Percentiles rank a stretch among this genome's conserved stretches.
Evolutionary conservation across 2,329 filamentous ascomycete species (phyloP).

Genomic region (Exophiala sideris): DNA sequence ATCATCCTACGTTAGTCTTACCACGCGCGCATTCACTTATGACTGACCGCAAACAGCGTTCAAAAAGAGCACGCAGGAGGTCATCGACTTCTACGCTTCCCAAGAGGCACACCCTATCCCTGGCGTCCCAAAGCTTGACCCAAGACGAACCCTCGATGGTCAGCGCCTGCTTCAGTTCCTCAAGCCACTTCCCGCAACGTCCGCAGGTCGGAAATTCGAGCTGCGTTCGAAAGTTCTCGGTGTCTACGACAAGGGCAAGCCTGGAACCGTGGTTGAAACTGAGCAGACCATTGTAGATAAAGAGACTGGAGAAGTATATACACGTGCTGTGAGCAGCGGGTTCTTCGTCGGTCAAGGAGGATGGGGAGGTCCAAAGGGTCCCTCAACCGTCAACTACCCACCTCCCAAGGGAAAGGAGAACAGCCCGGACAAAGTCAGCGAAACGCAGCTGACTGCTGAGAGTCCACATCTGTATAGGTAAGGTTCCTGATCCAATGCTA

Average conservation of each 20-base stretch:
- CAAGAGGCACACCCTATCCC: slow-evolving; percentile 67
- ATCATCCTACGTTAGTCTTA: slow-evolving; percentile 66
- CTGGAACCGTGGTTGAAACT: slow-evolving; percentile 76
- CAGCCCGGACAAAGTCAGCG: slow-evolving; percentile 66
- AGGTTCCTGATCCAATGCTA: slow-evolving; percentile 15
- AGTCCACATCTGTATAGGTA: slow-evolving; percentile 71
- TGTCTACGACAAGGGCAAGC: slow-evolving; percentile 85
- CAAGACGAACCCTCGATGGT: slow-evolving; percentile 72
- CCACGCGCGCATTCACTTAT: not conserved
- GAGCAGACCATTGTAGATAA: slow-evolving; percentile 74
- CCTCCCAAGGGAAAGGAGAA: slow-evolving; percentile 62
- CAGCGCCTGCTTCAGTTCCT: slow-evolving; percentile 76
- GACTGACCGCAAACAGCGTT: slow-evolving; percentile 52
- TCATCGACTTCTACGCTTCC: slow-evolving; percentile 78
- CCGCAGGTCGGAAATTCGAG: slow-evolving; percentile 70
- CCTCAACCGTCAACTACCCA: slow-evolving; percentile 72
- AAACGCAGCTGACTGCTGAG: slow-evolving; percentile 67
- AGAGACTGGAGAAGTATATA: slow-evolving; percentile 66
- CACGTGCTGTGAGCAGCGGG: slow-evolving; percentile 63
- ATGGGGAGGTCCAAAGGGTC: slow-evolving; percentile 90
- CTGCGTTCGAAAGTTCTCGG: slow-evolving; percentile 73
- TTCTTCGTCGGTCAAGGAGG: slow-evolving; percentile 79
- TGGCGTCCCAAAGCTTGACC: slow-evolving; percentile 72
- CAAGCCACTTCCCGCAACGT: slow-evolving; percentile 70
- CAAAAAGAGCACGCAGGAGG: slow-evolving; percentile 72